Percentiles rank a stretch among this genome's conserved stretches.
Evolutionary conservation across 1,139 yeast species (phyloP).

Genomic region (Blastobotrys apis): DNA sequence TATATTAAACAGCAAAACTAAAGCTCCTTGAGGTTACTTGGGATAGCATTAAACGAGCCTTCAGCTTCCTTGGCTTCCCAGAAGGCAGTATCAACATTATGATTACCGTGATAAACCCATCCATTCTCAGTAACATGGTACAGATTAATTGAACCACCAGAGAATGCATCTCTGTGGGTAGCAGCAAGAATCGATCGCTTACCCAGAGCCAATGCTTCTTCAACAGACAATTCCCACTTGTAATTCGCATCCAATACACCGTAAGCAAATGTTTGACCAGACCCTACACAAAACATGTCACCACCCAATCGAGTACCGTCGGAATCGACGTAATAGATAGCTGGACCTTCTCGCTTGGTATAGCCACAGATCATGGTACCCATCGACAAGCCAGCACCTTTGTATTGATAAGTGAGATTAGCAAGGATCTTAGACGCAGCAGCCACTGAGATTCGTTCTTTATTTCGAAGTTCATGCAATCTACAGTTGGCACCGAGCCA

Average conservation of each 20-base stretch:
- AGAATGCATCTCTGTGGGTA: conserved; percentile 96
- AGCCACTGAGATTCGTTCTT: conserved; percentile 91
- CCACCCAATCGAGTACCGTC: conserved; percentile 97
- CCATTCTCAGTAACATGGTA: conserved; percentile 92
- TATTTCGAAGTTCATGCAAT: conserved; percentile 87
- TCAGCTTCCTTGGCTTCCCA: conserved; percentile 90
- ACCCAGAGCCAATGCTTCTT: conserved; percentile 91
- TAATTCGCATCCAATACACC: conserved; percentile 94
- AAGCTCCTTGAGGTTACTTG: conserved; percentile 32
- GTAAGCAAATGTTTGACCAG: conserved; percentile 99
- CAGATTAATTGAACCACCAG: conserved; percentile 94
- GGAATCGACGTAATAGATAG: conserved; percentile 92
- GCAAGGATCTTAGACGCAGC: conserved; percentile 94
- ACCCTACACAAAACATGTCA: conserved; percentile 94
- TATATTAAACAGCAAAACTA: neutral
- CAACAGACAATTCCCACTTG: conserved; percentile 83
- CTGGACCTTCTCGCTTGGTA: conserved; percentile 81
- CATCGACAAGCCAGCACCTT: conserved; percentile 98
- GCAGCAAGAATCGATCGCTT: conserved; percentile 96
- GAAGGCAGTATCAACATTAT: conserved; percentile 84
- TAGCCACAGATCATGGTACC: conserved; percentile 99
- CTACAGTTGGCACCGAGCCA: conserved; percentile 98
- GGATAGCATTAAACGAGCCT: conserved; percentile 85
- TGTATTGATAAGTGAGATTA: conserved; percentile 86
- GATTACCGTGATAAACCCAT: conserved; percentile 94